Percentiles rank a stretch among this genome's conserved stretches.
These are phyloP conservation scores for Mortierella alpina DNA, from an alignment of 192 early-diverging fungal species.

Conservation along the genomic window DNA sequence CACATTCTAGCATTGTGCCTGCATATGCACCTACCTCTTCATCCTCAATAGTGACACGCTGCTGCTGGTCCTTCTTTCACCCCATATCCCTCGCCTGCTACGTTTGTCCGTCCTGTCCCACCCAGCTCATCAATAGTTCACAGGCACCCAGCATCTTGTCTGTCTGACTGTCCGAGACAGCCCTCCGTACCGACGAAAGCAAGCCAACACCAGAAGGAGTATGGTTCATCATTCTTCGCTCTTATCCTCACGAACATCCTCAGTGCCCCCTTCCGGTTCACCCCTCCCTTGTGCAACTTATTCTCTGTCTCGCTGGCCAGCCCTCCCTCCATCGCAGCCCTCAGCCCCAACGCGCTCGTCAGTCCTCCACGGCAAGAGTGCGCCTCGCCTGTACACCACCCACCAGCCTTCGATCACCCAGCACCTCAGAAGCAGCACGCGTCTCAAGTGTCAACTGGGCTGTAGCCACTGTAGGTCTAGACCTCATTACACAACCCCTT, in stretches of 20 bases:
- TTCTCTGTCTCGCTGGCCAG: not conserved
- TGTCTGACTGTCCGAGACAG: too few relatives aligned
- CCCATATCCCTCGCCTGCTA: too few relatives aligned
- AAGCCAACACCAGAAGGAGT: conserved; percentile 3
- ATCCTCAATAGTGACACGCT: too few relatives aligned
- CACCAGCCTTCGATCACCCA: not conserved
- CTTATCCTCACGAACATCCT: conserved; percentile 26
- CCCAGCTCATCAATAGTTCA: too few relatives aligned
- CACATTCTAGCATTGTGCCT: too few relatives aligned
- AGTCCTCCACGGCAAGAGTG: not conserved
- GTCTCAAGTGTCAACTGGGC: not conserved
- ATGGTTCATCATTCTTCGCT: conserved; percentile 48
- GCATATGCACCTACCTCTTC: too few relatives aligned
- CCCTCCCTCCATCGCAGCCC: not conserved
- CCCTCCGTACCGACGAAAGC: not conserved
- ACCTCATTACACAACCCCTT: too few relatives aligned
- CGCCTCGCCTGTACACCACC: not conserved
- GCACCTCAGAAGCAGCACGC: not conserved
- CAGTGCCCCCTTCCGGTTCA: conserved; percentile 4
- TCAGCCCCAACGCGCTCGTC: not conserved
- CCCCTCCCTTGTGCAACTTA: not conserved
- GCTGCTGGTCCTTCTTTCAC: too few relatives aligned
- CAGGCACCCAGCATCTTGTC: too few relatives aligned
- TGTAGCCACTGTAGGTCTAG: too few relatives aligned
- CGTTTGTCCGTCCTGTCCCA: too few relatives aligned